Base-by-base conservation (phyloP, 2,329 filamentous ascomycete genomes). In the Xylaria multiplex region DNA sequence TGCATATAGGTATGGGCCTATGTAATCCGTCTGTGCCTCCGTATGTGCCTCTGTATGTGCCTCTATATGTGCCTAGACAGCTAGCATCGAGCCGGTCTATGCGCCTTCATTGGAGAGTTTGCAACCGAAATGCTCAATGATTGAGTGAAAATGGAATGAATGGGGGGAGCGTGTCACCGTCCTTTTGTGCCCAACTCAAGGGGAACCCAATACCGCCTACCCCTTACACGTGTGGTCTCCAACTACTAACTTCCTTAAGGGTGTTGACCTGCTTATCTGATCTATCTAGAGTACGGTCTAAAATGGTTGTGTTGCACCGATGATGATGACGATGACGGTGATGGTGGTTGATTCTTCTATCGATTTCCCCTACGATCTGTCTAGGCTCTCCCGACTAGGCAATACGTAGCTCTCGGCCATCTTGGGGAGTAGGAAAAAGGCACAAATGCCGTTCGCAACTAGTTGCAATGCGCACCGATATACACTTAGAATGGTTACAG, bases 161-260 rank as follows among this genome's bases (percentile, higher is more conserved):
- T 42, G n/a, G n/a, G 43, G 32, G 46, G 19, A 24, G 42, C 6
- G 27, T 54, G 55, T 45, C 27, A 50, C 55, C n/a, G 50, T 55
- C 40, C 57, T 54, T 52, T 62, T 59, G 63, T 58, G 63, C 63
- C 63, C 63, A 58, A 65, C 63, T 62, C 14, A 30, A 52, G 40
- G n/a, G 43, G 22, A 54, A 55, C 58, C 58, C 57, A 57, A 65
- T 37, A 65, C 63, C 53, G 62, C 57, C 57, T 56, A 35, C 49
- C 42, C 19, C 58, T 61, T 61, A 61, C 58, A 61, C 48, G 58
- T 61, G 49, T 61, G 45, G 53, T 13, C 53, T 55, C 53, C 53
- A 43, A 55, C 53, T 45, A 46, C 54, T 24, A 22, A 19, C 16
- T 27, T 56, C 24, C 24, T 4, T 45, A 37, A 40, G 37, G 37